phyloP scores from a whole-genome alignment of 345 rosid genomes.

The Draba incana region DNA sequence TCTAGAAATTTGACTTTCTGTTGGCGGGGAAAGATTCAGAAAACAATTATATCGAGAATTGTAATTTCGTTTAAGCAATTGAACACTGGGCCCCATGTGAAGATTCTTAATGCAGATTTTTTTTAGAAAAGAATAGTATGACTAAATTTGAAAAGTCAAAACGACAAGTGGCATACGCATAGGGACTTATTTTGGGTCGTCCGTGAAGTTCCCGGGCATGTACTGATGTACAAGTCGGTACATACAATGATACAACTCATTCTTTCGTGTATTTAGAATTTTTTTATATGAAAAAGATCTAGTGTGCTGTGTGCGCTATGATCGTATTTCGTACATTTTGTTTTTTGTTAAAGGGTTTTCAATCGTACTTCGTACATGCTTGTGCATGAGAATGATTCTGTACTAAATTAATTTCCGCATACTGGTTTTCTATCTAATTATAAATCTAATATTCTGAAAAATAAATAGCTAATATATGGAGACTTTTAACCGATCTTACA shows the following conservation, averaged over 20 bases:
- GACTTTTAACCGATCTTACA: background rate
- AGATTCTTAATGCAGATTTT: background rate
- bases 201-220: constrained; percentile 8
- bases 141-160: constrained; percentile 27
- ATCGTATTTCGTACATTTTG: too few species aligned
- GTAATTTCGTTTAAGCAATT: background rate
- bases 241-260: constrained; percentile 1
- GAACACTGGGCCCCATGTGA: background rate
- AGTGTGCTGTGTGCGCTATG: constrained; percentile 1
- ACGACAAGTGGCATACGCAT: constrained; percentile 21
- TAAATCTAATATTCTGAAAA: background rate
- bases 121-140: background rate
- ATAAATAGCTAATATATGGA: background rate
- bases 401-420: background rate
- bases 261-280: constrained; percentile 8
- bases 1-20: constrained; percentile 8
- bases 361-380: background rate
- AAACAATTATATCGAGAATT: background rate
- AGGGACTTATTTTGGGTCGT: constrained; percentile 20
- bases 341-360: too few species aligned
- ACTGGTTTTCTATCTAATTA: background rate
- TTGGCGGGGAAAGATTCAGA: background rate
- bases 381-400: background rate
- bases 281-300: constrained; percentile 9
- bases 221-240: constrained; percentile 26